Evolutionary conservation across 257 asterid genomes (phyloP), one percentile per base, ranked within the genome.

Genomic region (Osmanthus fragrans): DNA sequence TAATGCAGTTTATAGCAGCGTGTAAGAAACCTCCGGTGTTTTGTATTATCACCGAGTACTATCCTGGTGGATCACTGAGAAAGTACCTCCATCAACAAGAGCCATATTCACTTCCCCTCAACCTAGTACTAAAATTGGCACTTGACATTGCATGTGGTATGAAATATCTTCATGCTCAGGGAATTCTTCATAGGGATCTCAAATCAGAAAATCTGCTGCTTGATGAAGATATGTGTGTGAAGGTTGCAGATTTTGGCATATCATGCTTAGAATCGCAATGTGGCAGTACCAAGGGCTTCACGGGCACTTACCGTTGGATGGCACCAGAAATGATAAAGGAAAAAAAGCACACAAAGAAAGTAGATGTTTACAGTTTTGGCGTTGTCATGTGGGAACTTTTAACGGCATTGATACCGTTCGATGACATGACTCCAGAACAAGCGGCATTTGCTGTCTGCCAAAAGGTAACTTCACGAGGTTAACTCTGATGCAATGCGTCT

Each of bases 381-480:
- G 90, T 95, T 29, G 97, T 92, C 34, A 29, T 93, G 77, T 95
- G 99, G 99, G 99, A 95, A 88, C 97, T 95, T 63, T 82, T 95
- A 30, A 95, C 99, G 15, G 92, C 99, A 1, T 85, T 95, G 92
- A 90, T 86, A 10, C 99, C 99, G 12, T 95, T 95, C 9, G 97
- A 90, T 33, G 89, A 91, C 86, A 89, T 95, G 96, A 95, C 98
- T 21, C 97, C 99, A 0, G 99, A 95, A 80, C 99, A 95, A 84
- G 99, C 99, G 0, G 99, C 99, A 0, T 95, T 93, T 85, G 99
- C 99, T 5, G 99, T 95, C 54, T 95, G 98, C 91, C 96, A 95
- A 72, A 95, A 95, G 99, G 99, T 95, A 91, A 68, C 37, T 66
- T 56, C 71, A 27, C 76, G 25, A 47, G 7, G 21, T 7, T 47